phyloP scores from a whole-genome alignment of 805 yeast genomes.

The Candida golubevii region DNA sequence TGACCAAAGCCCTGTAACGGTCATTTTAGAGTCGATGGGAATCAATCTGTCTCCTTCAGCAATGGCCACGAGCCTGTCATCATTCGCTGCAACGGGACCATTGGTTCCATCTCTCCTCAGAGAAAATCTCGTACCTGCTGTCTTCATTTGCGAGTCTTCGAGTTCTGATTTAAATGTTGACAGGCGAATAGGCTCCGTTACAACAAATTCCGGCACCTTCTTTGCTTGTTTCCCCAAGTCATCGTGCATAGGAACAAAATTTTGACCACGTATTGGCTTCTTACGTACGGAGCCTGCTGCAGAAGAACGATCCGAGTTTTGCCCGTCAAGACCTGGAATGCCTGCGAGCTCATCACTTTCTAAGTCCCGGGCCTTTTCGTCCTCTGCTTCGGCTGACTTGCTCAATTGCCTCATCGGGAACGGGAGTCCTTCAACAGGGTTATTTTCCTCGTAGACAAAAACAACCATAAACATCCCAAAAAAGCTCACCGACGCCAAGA shows the following conservation, averaged over 20 bases:
- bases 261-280: conserved; percentile 2
- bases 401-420: not conserved
- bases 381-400: not conserved
- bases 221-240: not conserved
- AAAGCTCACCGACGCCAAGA: conserved; percentile 2
- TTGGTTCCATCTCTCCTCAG: not conserved
- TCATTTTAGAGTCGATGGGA: conserved; percentile 4
- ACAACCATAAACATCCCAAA: conserved; percentile 1
- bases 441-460: not conserved
- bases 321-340: conserved; percentile 17
- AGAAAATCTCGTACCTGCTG: conserved; percentile 9
- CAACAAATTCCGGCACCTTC: conserved; percentile 3
- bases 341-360: not conserved
- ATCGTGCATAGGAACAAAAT: conserved; percentile 6
- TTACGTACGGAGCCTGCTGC: conserved; percentile 2
- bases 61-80: not conserved
- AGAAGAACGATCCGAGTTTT: conserved; percentile 20
- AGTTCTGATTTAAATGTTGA: conserved; percentile 8
- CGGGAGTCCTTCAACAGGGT: conserved; percentile 4
- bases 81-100: not conserved
- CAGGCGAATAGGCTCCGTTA: conserved; percentile 1
- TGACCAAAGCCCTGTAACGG: conserved; percentile 10
- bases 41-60: conserved; percentile 2
- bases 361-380: not conserved
- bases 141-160: conserved; percentile 7